Evolutionary conservation across 768 basidiomycete species (phyloP), one percentile per base, ranked within the genome.

Genomic region (Coprinellus micaceus): DNA sequence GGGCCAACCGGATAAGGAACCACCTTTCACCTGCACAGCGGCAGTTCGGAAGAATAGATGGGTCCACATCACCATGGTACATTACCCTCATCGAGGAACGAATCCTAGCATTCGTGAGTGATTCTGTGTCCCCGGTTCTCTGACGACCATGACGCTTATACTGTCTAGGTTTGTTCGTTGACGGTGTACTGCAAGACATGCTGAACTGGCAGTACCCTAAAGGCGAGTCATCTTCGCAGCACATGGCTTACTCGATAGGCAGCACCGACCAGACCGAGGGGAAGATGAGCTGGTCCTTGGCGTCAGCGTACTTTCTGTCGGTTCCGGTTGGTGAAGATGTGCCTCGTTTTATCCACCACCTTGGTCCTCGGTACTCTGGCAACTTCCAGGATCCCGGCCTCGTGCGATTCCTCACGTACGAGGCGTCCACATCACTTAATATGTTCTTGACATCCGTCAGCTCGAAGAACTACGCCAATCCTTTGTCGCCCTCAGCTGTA

Each of bases 401-500:
- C 33, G 74, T 84, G 60, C 85, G 81, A 44, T 92, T 92, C 66
- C 72, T 94, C 47, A 94, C 91, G 0, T 94, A 94, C 67, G 88
- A 91, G 61, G 88, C 89, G 0, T 83, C 87, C 4, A 91, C 91
- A 0, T 90, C 90, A 0, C 76, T 94, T 52, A 92, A 89, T 65
- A 89, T 94, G 77, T 84, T 84, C 61, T 71, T 94, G 17, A 75
- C 78, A 29, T 79, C 73, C 33, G 64, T 78, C 40, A 71, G 75
- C 12, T 63, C 77, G n/a, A 68, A 69, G 47, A 69, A 67, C 40
- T 26, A 54, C 41, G 21, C 53, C 11, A 54, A 46, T 25, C 41
- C 53, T 3, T 28, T 54, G 26, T 54, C 56, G 3, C 56, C 56
- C 11, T 29, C 39, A 4, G 49, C 49, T 3, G 33, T 44, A 11